A percentile compares a stretch with the other conserved stretches of the same genome.
These are phyloP conservation scores for Phytophthora sojae DNA, from an alignment of 352 stramenopile species.

Conservation along the genomic window DNA sequence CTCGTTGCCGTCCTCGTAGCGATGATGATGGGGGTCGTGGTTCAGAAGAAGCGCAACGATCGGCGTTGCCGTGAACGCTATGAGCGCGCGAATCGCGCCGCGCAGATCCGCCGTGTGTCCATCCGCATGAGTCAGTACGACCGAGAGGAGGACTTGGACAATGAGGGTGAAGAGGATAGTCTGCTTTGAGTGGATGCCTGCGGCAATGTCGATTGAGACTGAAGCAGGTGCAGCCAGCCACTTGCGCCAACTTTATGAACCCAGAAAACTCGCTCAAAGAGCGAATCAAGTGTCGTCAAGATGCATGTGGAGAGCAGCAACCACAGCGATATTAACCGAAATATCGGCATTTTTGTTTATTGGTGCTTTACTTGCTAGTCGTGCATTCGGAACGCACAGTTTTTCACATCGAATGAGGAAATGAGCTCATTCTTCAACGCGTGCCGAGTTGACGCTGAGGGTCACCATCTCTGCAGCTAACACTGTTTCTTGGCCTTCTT, in stretches of 20 bases:
- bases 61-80: constrained; percentile 57
- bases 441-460: constrained; percentile 31
- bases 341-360: constrained; percentile 37
- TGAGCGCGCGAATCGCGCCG: constrained; percentile 62
- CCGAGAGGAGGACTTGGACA: constrained; percentile 46
- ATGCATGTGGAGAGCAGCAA: constrained; percentile 16
- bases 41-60: constrained; percentile 73
- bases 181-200: constrained; percentile 51
- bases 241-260: constrained; percentile 28
- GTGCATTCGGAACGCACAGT: neutral
- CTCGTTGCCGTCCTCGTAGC: constrained; percentile 59
- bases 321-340: constrained; percentile 29
- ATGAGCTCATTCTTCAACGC: constrained; percentile 1
- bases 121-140: constrained; percentile 73
- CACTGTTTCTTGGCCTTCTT: constrained; percentile 37
- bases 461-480: constrained; percentile 48
- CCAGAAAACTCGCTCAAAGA: constrained; percentile 8
- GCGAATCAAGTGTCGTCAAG: constrained; percentile 20
- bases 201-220: constrained; percentile 10
- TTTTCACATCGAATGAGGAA: neutral
- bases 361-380: constrained; percentile 3
- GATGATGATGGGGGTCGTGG: constrained; percentile 69
- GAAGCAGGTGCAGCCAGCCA: neutral
- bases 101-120: constrained; percentile 79
- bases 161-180: constrained; percentile 62